phyloP scores from a whole-genome alignment of 257 asterid genomes.

The Scutellaria minor region DNA sequence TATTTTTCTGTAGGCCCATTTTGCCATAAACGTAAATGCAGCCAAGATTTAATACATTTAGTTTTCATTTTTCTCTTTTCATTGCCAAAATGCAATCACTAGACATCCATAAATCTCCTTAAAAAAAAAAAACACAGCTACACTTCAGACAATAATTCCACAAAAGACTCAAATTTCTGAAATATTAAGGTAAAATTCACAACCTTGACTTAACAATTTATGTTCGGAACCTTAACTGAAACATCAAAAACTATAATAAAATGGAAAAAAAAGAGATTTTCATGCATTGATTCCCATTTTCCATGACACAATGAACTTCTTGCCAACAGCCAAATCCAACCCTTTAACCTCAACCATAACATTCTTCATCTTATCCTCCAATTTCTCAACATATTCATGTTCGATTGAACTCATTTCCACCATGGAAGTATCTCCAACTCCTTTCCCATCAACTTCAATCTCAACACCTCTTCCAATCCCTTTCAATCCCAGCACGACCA shows the following conservation, averaged over 20 bases:
- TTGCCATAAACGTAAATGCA: too few relatives aligned
- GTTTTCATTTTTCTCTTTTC: too few relatives aligned
- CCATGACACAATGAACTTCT: conserved; percentile 71
- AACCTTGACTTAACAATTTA: too few relatives aligned
- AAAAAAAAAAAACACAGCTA: not conserved
- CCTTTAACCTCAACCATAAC: conserved; percentile 77
- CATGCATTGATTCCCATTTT: conserved; percentile 55
- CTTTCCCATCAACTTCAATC: conserved; percentile 53
- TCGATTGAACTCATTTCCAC: conserved; percentile 42
- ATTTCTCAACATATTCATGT: conserved; percentile 37
- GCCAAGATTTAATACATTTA: too few relatives aligned
- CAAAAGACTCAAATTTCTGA: not conserved
- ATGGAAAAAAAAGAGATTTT: not conserved
- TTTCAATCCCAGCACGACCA: conserved; percentile 60
- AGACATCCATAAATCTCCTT: not conserved
- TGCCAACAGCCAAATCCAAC: conserved; percentile 64
- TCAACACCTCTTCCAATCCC: conserved; percentile 45
- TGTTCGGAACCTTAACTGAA: conserved; percentile 29
- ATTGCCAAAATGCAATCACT: too few relatives aligned
- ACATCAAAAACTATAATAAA: not conserved
- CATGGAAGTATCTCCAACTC: conserved; percentile 41
- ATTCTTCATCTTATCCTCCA: conserved; percentile 54
- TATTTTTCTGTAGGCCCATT: conserved; percentile 23
- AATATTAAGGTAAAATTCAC: not conserved
- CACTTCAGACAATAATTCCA: not conserved